Conservation (phyloP, 306 rosid species). For the Fragaria iinumae region DNA sequence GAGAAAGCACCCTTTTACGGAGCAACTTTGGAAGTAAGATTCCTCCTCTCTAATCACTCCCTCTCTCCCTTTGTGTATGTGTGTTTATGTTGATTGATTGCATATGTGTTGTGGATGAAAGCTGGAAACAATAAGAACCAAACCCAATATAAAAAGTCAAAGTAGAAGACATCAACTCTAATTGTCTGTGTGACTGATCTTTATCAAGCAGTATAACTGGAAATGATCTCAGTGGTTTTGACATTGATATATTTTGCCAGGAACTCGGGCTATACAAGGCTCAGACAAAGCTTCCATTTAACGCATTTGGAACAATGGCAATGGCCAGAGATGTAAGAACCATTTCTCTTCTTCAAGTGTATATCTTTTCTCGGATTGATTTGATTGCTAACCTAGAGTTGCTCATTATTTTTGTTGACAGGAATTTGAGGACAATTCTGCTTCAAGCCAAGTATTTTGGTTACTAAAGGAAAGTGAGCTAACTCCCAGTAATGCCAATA, state of each 20-base stretch:
- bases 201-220: neutral
- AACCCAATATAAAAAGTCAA: neutral
- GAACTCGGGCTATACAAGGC: slow-evolving; percentile 99
- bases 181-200: neutral
- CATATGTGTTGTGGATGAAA: neutral
- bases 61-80: neutral
- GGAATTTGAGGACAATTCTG: slow-evolving; percentile 95
- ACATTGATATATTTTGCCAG: slow-evolving; percentile 38
- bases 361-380: neutral
- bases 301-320: slow-evolving; percentile 99
- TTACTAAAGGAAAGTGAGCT: slow-evolving; percentile 92
- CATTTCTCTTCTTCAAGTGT: neutral
- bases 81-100: neutral
- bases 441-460: slow-evolving; percentile 93
- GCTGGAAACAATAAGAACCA: neutral
- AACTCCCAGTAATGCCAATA: slow-evolving; percentile 93
- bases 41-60: slow-evolving; percentile 7
- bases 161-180: neutral
- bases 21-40: slow-evolving; percentile 82
- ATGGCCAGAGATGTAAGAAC: slow-evolving; percentile 94
- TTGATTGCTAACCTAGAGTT: slow-evolving; percentile 5
- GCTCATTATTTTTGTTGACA: slow-evolving; percentile 28
- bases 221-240: neutral
- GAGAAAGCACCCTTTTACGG: slow-evolving; percentile 91
- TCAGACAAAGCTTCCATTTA: slow-evolving; percentile 94